These are phyloP conservation scores for Wickerhamomyces chaumierensis DNA, from an alignment of 805 yeast species.

Conservation along the genomic window DNA sequence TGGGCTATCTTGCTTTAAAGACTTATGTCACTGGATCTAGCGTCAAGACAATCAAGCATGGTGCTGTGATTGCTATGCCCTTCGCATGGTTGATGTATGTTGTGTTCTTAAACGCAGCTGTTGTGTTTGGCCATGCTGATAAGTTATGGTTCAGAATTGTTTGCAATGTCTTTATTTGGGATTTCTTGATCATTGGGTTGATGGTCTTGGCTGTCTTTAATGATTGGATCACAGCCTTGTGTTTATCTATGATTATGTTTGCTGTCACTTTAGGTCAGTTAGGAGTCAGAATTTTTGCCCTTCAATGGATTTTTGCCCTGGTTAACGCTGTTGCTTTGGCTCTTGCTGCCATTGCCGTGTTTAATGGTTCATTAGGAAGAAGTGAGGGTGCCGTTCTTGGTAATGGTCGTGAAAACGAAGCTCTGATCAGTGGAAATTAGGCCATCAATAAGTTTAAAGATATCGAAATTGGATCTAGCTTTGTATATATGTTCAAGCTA, in stretches of 20 bases:
- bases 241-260: conserved; percentile 44
- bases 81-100: conserved; percentile 64
- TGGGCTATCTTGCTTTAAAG: conserved; percentile 40
- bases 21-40: conserved; percentile 45
- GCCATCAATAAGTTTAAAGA: too few species aligned
- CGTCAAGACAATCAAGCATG: conserved; percentile 49
- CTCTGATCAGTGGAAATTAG: neutral
- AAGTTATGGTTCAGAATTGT: conserved; percentile 50
- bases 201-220: conserved; percentile 44
- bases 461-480: too few species aligned
- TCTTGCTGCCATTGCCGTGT: conserved; percentile 35
- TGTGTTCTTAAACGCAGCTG: conserved; percentile 81
- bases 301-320: conserved; percentile 82
- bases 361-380: conserved; percentile 23
- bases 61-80: conserved; percentile 60
- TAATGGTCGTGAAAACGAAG: neutral
- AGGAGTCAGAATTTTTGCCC: conserved; percentile 54
- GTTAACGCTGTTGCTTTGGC: conserved; percentile 48
- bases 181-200: conserved; percentile 55
- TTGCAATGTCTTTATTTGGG: conserved; percentile 72
- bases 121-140: conserved; percentile 36
- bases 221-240: conserved; percentile 63
- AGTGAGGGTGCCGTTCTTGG: neutral
- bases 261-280: conserved; percentile 67
- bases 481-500: too few species aligned